Conservation (phyloP, 2,329 filamentous ascomycete genomes). For the Chrysosporium keratinophilum region DNA sequence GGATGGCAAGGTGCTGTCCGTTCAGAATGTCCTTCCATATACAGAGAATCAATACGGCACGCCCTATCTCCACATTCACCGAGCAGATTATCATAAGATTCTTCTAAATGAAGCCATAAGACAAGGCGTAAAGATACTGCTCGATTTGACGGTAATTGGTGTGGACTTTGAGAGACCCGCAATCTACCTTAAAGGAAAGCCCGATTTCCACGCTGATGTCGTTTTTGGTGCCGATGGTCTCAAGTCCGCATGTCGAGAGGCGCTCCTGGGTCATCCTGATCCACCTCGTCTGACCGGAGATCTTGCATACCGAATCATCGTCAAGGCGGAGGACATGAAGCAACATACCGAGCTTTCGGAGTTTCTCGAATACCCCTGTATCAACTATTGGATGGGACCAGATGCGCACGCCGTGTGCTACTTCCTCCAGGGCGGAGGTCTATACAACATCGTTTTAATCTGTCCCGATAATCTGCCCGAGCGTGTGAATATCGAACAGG, state of each 20-base stretch:
- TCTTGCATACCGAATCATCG: conserved; percentile 45
- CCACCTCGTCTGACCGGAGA: conserved; percentile 46
- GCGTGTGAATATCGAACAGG: conserved; percentile 11
- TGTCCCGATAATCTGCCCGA: conserved; percentile 52
- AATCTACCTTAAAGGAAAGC: conserved; percentile 24
- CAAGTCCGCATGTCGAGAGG: conserved; percentile 36
- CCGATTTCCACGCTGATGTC: conserved; percentile 33
- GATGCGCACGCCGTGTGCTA: conserved; percentile 48
- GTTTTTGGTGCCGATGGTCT: conserved; percentile 44
- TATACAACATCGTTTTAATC: conserved; percentile 58
- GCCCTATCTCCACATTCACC: conserved; percentile 43
- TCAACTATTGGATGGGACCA: conserved; percentile 48
- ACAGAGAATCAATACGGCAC: conserved; percentile 23
- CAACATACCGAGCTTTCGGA: conserved; percentile 38
- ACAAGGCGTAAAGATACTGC: conserved; percentile 31
- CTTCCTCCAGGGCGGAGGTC: conserved; percentile 46
- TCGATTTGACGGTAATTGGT: conserved; percentile 21
- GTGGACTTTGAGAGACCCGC: conserved; percentile 22
- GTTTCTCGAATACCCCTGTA: conserved; percentile 39
- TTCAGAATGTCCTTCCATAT: conserved; percentile 21
- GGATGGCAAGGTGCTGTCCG: conserved; percentile 24
- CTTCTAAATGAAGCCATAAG: conserved; percentile 33
- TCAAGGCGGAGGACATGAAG: conserved; percentile 41
- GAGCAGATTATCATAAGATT: conserved; percentile 40
- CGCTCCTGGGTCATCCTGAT: conserved; percentile 37